Evolutionary conservation across 1,284 basidiomycete genomes (phyloP), one percentile per base, ranked within the genome.

Genomic region (Cutaneotrichosporon arboriforme): DNA sequence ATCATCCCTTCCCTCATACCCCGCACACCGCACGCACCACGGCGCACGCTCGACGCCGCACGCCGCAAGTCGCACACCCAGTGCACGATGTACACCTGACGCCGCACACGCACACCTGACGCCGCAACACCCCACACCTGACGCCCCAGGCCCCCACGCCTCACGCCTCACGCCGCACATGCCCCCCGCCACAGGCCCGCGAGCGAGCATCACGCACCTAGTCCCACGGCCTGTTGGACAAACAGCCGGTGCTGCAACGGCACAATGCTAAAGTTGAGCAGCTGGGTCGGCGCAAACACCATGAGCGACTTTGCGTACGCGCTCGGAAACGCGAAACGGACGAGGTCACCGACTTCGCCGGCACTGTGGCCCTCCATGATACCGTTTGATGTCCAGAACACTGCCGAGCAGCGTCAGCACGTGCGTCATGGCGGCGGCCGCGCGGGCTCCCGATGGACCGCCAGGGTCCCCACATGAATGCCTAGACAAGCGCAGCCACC

Each of bases 231-330:
- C 65, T 88, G 83, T 23, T 90, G 81, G 18, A 86, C 78, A 8
- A 86, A 78, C 55, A 91, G 84, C n/a, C 88, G 83, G 51, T 90
- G 77, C 64, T 90, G 88, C 4, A 80, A 81, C 0, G 89, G 90
- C 0, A 91, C 81, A 46, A 91, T 21, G 13, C 83, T 77, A 65
- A 91, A 91, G 76, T 92, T 92, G 77, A 89, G 76, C 51, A 87
- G 70, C 68, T 91, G 88, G 0, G 87, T 83, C 0, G 89, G 89
- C 42, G 85, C 79, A 68, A 87, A 90, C 9, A 90, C 87, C 13
- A 75, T 79, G 10, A 70, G 57, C 8, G 65, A 65, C 55, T 67
- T 66, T 21, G 59, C 55, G 62, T 66, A 68, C 9, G 66, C 67
- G 12, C 64, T 62, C 39, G 66, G 58, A 58, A 66, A 71, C 1